phyloP scores from a whole-genome alignment of 306 rosid genomes.

The Cucurbita pepo region DNA sequence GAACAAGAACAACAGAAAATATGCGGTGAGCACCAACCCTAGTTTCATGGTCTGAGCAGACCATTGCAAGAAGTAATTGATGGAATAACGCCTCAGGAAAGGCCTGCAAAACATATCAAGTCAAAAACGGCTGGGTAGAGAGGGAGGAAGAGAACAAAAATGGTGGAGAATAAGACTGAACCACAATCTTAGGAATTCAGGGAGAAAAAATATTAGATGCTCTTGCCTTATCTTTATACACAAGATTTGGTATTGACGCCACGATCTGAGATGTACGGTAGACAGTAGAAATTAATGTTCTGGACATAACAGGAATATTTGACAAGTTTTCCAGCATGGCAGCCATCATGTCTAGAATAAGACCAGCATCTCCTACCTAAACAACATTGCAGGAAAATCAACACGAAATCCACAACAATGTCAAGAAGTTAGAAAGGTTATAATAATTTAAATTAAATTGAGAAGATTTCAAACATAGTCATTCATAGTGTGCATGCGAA shows the following conservation, averaged over 20 bases:
- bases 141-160: not conserved
- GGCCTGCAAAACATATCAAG: constrained; percentile 12
- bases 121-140: not conserved
- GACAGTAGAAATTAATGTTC: constrained; percentile 33
- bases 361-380: constrained; percentile 89
- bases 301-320: constrained; percentile 41
- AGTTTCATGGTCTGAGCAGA: constrained; percentile 84
- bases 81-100: constrained; percentile 32
- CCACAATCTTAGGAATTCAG: not conserved
- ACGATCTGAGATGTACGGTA: constrained; percentile 31
- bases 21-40: constrained; percentile 76
- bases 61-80: constrained; percentile 59
- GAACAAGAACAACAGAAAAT: constrained; percentile 80
- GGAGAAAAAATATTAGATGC: not conserved
- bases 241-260: constrained; percentile 25
- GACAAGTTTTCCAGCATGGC: constrained; percentile 75
- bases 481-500: not conserved
- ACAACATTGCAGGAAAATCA: constrained; percentile 6
- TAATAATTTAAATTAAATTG: not conserved
- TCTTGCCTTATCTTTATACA: constrained; percentile 30
- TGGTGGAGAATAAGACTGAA: not conserved
- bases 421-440: not conserved
- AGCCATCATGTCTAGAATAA: constrained; percentile 76
- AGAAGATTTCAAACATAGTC: not conserved
- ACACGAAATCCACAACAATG: not conserved